Conservation (phyloP, 192 early-diverging fungal genomes). For the Coemansia javaensis region DNA sequence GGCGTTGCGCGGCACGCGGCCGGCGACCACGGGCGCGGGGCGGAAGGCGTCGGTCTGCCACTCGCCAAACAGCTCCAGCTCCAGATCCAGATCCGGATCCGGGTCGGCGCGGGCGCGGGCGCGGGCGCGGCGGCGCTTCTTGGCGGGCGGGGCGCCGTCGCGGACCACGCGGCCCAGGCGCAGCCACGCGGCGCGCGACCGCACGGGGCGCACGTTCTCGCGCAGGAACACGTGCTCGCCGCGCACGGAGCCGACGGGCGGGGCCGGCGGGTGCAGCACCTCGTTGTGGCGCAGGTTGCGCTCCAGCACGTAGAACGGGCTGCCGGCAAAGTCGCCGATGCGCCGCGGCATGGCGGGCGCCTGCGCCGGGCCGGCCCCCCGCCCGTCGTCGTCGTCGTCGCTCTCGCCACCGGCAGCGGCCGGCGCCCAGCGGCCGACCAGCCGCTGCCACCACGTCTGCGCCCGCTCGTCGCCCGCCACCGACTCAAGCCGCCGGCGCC, state of each 20-base stretch:
- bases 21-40: conserved; percentile 61
- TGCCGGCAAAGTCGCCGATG: conserved; percentile 73
- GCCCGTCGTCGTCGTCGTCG: conserved; percentile 50
- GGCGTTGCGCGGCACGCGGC: conserved; percentile 72
- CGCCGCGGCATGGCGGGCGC: conserved; percentile 72
- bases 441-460: conserved; percentile 38
- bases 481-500: conserved; percentile 42
- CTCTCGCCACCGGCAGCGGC: conserved; percentile 1
- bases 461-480: conserved; percentile 9
- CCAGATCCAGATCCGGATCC: conserved; percentile 12
- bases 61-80: conserved; percentile 60
- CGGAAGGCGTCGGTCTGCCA: conserved; percentile 80
- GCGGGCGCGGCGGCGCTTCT: conserved; percentile 18
- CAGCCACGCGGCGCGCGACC: conserved; percentile 61
- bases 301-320: conserved; percentile 74
- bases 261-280: conserved; percentile 62
- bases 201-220: conserved; percentile 57
- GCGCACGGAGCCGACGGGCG: conserved; percentile 71
- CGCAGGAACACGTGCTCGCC: conserved; percentile 79
- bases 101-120: conserved; percentile 9
- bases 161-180: conserved; percentile 42
- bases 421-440: conserved; percentile 28
- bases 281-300: conserved; percentile 79
- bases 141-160: conserved; percentile 31
- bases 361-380: conserved; percentile 40